Conservation (phyloP, 192 early-diverging fungal species). For the Backusella tarrabulga region DNA sequence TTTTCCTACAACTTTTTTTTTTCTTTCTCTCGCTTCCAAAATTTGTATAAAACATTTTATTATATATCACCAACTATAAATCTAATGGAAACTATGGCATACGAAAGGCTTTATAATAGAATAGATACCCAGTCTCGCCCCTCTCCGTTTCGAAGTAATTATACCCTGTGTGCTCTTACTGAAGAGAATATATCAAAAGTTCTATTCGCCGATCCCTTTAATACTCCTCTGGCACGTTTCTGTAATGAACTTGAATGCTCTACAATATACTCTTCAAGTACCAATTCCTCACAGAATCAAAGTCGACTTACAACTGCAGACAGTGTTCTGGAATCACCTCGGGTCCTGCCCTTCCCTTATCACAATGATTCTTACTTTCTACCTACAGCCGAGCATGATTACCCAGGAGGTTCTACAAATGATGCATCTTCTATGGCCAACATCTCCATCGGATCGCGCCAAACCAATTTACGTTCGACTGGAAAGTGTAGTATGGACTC, state of each 20-base stretch:
- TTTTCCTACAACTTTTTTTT: not conserved
- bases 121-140: not conserved
- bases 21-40: not conserved
- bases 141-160: not conserved
- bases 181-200: conserved; percentile 12
- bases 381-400: conserved; percentile 19
- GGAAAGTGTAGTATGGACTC: not conserved
- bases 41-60: not conserved
- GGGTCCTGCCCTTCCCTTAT: conserved; percentile 21
- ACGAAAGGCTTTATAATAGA: not conserved
- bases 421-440: not conserved
- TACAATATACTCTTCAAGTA: not conserved
- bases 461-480: not conserved
- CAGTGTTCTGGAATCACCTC: conserved; percentile 13
- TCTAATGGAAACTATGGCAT: not conserved
- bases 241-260: not conserved
- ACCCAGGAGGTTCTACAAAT: conserved; percentile 3
- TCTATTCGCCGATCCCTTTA: not conserved
- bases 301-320: not conserved
- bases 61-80: not conserved
- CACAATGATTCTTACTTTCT: conserved; percentile 25
- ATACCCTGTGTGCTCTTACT: not conserved
- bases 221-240: conserved; percentile 6
- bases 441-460: not conserved
- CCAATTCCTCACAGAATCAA: not conserved